These are phyloP conservation scores for Pseudocercospora fijiensis DNA, from an alignment of 2,329 filamentous ascomycete genomes.

Conservation along the genomic window DNA sequence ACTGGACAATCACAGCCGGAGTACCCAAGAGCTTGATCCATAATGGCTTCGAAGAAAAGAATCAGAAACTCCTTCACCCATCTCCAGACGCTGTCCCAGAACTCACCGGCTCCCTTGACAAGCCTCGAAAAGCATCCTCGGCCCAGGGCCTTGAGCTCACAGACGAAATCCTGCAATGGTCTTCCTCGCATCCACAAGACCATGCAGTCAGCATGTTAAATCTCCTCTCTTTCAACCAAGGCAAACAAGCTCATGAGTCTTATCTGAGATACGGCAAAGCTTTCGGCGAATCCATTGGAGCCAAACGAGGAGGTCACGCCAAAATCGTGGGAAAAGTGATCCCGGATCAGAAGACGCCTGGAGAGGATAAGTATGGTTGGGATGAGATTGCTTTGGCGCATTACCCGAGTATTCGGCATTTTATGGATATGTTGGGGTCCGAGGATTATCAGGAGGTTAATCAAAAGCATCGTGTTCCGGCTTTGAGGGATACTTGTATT, in stretches of 20 bases:
- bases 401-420: constrained; percentile 63
- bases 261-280: constrained; percentile 61
- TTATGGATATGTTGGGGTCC: constrained; percentile 60
- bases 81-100: constrained; percentile 36
- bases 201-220: constrained; percentile 63
- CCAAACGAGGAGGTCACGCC: constrained; percentile 55
- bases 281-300: constrained; percentile 52
- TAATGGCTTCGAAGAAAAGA: constrained; percentile 42
- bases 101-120: constrained; percentile 38
- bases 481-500: constrained; percentile 40
- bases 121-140: constrained; percentile 37
- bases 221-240: constrained; percentile 57
- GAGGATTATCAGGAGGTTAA: constrained; percentile 62
- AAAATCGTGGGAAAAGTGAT: constrained; percentile 63
- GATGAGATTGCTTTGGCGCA: constrained; percentile 65
- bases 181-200: constrained; percentile 36
- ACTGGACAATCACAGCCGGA: constrained; percentile 42
- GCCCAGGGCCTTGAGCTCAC: constrained; percentile 58
- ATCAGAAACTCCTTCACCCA: constrained; percentile 41
- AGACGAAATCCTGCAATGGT: constrained; percentile 53
- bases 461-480: constrained; percentile 51
- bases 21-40: constrained; percentile 46
- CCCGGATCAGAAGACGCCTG: constrained; percentile 32
- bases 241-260: constrained; percentile 48
- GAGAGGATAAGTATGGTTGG: constrained; percentile 46